A percentile compares a stretch with the other conserved stretches of the same genome.
phyloP scores from a whole-genome alignment of 2,329 filamentous ascomycete species.

The Drechslerella stenobrocha region DNA sequence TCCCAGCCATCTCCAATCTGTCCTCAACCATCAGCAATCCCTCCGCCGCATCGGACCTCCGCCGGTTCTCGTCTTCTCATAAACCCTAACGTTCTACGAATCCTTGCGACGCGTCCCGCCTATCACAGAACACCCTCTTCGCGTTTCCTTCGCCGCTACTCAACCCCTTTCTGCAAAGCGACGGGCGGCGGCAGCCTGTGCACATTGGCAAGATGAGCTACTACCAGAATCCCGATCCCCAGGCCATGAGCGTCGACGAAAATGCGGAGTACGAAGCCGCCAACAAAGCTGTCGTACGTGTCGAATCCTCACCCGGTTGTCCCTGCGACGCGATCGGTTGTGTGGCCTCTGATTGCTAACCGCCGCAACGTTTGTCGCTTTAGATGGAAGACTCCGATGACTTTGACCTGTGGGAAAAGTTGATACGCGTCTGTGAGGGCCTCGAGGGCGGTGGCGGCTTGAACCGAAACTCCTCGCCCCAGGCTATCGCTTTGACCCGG shows the following conservation, averaged over 20 bases:
- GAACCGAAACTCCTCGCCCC: slow-evolving; percentile 93
- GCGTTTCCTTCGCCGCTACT: background rate
- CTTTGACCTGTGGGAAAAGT: slow-evolving; percentile 92
- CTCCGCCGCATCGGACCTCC: background rate
- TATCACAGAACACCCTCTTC: background rate
- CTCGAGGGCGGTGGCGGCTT: slow-evolving; percentile 78
- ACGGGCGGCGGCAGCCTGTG: slow-evolving; percentile 23
- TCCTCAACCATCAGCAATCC: slow-evolving; percentile 2
- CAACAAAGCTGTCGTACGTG: slow-evolving; percentile 50
- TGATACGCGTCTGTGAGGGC: slow-evolving; percentile 77
- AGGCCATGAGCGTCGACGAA: slow-evolving; percentile 47
- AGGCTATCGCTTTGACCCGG: slow-evolving; percentile 83
- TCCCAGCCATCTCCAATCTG: slow-evolving; percentile 6
- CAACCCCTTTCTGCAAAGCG: background rate
- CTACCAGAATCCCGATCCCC: slow-evolving; percentile 42
- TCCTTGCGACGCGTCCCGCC: background rate
- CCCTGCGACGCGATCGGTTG: background rate
- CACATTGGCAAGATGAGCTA: slow-evolving; percentile 46
- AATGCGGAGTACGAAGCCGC: slow-evolving; percentile 52
- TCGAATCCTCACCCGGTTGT: background rate
- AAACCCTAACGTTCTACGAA: background rate
- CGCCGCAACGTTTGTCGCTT: background rate
- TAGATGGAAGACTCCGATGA: slow-evolving; percentile 76
- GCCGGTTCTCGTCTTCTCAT: background rate
- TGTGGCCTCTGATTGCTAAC: slow-evolving; percentile 1